Conservation (phyloP, 106 monocot species). For the Platanthera guangdongensis region DNA sequence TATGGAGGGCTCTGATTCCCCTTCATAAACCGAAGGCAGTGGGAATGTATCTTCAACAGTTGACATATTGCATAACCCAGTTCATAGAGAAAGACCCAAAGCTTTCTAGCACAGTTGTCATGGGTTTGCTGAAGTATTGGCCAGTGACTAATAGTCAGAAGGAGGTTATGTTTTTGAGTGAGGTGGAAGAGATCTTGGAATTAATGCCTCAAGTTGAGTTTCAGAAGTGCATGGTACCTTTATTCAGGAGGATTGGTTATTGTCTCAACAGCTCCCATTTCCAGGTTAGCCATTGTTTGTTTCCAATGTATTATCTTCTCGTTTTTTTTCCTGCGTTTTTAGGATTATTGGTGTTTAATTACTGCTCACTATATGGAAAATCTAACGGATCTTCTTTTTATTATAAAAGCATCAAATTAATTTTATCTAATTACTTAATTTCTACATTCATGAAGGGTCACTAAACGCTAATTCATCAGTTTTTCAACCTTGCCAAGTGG, state of each 20-base stretch:
- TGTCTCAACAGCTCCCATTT: slow-evolving; percentile 85
- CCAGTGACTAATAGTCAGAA: slow-evolving; percentile 84
- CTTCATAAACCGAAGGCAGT: slow-evolving; percentile 74
- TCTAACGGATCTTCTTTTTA: too few species aligned
- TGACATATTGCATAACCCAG: slow-evolving; percentile 76
- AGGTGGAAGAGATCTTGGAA: slow-evolving; percentile 86
- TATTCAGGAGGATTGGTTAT: slow-evolving; percentile 51
- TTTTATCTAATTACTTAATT: too few species aligned
- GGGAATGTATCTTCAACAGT: slow-evolving; percentile 69
- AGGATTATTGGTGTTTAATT: not conserved
- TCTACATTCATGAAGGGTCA: too few species aligned
- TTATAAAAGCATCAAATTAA: too few species aligned
- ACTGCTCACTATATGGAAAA: not conserved
- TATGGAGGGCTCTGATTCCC: slow-evolving; percentile 67
- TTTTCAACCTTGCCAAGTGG: too few species aligned
- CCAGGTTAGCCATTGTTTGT: slow-evolving; percentile 38
- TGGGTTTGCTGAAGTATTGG: slow-evolving; percentile 80
- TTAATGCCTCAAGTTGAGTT: slow-evolving; percentile 44
- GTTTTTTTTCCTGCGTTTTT: not conserved
- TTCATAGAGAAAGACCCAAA: slow-evolving; percentile 86
- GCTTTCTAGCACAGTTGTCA: slow-evolving; percentile 50
- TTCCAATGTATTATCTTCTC: not conserved
- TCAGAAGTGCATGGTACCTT: slow-evolving; percentile 74
- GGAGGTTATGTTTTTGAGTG: slow-evolving; percentile 86
- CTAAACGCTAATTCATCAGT: too few species aligned